Percentiles rank a stretch among this genome's conserved stretches.
These are phyloP conservation scores for Leccinum solheimii DNA, from an alignment of 1,284 basidiomycete genomes.

Conservation along the genomic window DNA sequence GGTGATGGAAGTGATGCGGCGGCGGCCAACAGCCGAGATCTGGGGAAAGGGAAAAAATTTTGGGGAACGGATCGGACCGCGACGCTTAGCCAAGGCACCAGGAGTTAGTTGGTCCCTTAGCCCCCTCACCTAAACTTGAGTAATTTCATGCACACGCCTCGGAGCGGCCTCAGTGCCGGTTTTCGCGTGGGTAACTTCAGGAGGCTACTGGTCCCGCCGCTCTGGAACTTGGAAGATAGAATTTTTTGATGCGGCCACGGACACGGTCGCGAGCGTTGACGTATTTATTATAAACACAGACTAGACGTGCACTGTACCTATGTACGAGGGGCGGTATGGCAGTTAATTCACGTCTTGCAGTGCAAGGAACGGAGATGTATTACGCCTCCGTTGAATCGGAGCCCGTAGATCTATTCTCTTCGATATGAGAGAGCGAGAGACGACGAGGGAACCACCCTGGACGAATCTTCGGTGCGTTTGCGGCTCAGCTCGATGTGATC, in stretches of 20 bases:
- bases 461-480: background rate
- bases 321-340: background rate
- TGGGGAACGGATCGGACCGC: background rate
- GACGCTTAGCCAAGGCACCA: background rate
- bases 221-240: background rate
- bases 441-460: background rate
- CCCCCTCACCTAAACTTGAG: background rate
- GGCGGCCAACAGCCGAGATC: background rate
- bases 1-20: background rate
- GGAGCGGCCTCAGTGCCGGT: background rate
- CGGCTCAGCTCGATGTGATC: background rate
- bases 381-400: background rate
- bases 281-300: background rate
- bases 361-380: background rate
- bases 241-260: background rate
- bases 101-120: background rate
- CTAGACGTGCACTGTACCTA: background rate
- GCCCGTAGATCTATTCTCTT: background rate
- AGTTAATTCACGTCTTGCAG: background rate
- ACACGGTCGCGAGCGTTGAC: background rate
- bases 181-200: background rate
- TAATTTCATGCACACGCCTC: background rate
- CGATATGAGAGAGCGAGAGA: background rate
- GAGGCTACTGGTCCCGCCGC: background rate
- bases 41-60: background rate